A percentile compares a stretch with the other conserved stretches of the same genome.
Evolutionary conservation across 169 alveolate species (phyloP).

Genomic region (Perkinsus marinus): DNA sequence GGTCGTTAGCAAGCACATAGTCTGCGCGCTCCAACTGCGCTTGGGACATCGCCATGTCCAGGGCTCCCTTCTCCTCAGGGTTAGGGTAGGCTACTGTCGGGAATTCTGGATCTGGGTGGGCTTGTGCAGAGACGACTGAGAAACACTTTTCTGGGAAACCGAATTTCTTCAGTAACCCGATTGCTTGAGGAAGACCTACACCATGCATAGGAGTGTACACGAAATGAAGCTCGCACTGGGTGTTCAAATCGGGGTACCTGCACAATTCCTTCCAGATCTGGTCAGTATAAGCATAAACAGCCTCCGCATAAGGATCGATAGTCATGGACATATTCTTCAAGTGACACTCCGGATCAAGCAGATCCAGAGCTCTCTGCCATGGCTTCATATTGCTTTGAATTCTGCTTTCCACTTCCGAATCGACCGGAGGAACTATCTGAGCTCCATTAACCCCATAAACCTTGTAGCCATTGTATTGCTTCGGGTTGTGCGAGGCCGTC

Average conservation of each 20-base stretch:
- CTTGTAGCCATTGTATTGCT: conserved; percentile 45
- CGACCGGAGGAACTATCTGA: conserved; percentile 41
- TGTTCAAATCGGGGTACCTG: conserved; percentile 19
- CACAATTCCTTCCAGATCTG: conserved; percentile 25
- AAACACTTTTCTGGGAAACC: conserved; percentile 28
- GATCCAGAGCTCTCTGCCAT: conserved; percentile 20
- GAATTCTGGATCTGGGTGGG: conserved; percentile 44
- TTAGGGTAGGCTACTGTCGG: conserved; percentile 46
- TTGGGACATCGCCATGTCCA: conserved; percentile 29
- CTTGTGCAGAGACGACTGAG: conserved; percentile 28
- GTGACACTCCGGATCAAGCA: conserved; percentile 21
- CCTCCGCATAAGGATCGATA: conserved; percentile 33
- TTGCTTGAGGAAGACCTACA: conserved; percentile 39
- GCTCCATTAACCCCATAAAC: conserved; percentile 48
- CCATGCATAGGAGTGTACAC: conserved; percentile 61
- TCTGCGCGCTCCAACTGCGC: conserved; percentile 33
- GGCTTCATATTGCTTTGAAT: conserved; percentile 33
- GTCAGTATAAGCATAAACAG: conserved; percentile 29
- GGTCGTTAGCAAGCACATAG: conserved; percentile 47
- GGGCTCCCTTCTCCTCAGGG: conserved; percentile 43
- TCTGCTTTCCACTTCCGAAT: conserved; percentile 17
- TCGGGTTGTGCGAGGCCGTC: conserved; percentile 54
- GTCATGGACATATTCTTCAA: conserved; percentile 30
- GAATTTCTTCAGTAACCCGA: conserved; percentile 31
- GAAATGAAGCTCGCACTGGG: conserved; percentile 29